These are phyloP conservation scores for Clarireedia monteithiana DNA, from an alignment of 2,329 filamentous ascomycete species.

Conservation along the genomic window DNA sequence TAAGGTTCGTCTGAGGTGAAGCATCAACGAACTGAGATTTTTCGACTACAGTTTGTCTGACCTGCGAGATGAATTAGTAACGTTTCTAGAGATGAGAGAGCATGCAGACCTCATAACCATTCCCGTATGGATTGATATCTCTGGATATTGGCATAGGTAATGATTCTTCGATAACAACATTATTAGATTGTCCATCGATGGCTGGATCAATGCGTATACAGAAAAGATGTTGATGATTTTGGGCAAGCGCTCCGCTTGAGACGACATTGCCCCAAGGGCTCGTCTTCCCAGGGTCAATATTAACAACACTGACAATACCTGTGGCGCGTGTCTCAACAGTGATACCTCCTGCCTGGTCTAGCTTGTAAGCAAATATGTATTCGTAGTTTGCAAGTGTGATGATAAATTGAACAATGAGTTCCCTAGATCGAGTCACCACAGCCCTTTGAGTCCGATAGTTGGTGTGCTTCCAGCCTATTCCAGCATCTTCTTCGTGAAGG, in stretches of 20 bases:
- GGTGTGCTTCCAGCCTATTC: constrained; percentile 64
- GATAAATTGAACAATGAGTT: constrained; percentile 59
- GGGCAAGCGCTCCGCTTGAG: constrained; percentile 47
- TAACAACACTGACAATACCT: constrained; percentile 49
- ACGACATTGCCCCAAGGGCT: constrained; percentile 53
- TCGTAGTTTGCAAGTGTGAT: constrained; percentile 65
- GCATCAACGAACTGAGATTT: constrained; percentile 31
- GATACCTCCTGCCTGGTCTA: constrained; percentile 56
- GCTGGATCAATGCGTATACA: constrained; percentile 46
- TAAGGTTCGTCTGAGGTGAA: constrained; percentile 45
- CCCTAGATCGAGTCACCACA: constrained; percentile 47
- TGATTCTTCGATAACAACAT: constrained; percentile 46
- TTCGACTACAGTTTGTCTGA: constrained; percentile 35
- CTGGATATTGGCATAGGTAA: constrained; percentile 34
- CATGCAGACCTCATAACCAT: constrained; percentile 36
- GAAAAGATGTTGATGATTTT: constrained; percentile 51
- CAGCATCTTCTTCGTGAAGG: constrained; percentile 62
- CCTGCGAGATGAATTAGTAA: constrained; percentile 12
- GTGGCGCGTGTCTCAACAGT: constrained; percentile 44
- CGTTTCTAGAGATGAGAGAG: neutral
- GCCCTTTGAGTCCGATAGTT: constrained; percentile 33
- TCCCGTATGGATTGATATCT: constrained; percentile 44
- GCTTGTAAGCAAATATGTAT: constrained; percentile 56
- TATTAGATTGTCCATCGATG: constrained; percentile 46
- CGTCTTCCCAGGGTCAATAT: constrained; percentile 46